Evolutionary conservation across 345 rosid species (phyloP).

Genomic region (Eucalyptus microcorys): DNA sequence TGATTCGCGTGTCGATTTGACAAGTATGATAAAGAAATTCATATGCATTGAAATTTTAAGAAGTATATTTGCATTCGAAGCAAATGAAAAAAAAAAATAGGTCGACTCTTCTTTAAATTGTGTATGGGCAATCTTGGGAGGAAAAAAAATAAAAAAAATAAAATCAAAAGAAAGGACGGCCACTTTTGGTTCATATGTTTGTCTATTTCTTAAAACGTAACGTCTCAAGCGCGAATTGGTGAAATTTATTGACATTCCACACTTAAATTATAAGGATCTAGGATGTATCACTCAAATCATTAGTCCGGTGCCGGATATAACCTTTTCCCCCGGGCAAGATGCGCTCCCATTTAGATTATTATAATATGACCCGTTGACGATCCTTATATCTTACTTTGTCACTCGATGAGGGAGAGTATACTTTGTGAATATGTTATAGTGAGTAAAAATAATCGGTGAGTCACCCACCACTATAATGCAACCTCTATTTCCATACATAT

Average conservation of each 20-base stretch:
- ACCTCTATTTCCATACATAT: neutral
- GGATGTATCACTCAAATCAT: neutral
- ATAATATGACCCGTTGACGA: neutral
- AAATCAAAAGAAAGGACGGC: neutral
- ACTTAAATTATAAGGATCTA: neutral
- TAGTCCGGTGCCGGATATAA: rapidly evolving
- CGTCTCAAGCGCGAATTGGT: neutral
- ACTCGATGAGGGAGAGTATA: neutral
- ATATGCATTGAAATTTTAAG: neutral
- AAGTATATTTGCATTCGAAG: neutral
- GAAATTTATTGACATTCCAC: neutral
- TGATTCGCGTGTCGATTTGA: neutral
- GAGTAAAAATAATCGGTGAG: neutral
- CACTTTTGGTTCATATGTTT: neutral
- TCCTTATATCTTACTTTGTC: neutral
- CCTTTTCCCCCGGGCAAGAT: neutral
- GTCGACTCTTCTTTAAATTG: neutral
- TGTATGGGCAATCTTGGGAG: neutral
- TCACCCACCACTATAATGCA: neutral
- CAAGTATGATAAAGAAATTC: neutral
- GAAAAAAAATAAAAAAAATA: neutral
- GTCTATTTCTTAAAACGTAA: neutral
- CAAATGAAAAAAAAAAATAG: neutral
- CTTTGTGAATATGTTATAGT: neutral
- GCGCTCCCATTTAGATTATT: neutral